Evolutionary conservation across 768 basidiomycete genomes (phyloP).

Genomic region (Hericium erinaceus): DNA sequence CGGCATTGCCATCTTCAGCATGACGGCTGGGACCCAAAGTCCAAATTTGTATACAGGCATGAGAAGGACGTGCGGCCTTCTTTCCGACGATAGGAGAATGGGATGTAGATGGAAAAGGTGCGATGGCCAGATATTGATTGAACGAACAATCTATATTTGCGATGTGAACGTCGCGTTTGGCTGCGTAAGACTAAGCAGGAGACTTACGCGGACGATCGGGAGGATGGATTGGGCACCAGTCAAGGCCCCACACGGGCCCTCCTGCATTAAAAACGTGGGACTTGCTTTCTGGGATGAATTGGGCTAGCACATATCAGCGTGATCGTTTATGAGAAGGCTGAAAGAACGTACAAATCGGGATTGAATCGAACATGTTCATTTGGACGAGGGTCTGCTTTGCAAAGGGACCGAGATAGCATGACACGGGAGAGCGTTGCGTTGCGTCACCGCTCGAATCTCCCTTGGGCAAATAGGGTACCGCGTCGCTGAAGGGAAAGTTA

Average conservation of each 20-base stretch:
- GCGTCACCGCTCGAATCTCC: constrained; percentile 32
- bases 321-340: neutral
- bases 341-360: constrained; percentile 44
- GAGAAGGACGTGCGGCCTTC: constrained; percentile 42
- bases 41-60: constrained; percentile 87
- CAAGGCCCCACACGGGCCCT: constrained; percentile 82
- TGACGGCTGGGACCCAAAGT: constrained; percentile 26
- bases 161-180: neutral
- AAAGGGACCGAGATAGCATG: constrained; percentile 62
- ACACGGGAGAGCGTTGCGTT: constrained; percentile 39
- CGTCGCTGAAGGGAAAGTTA: constrained; percentile 33
- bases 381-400: constrained; percentile 39
- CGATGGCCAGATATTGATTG: constrained; percentile 80
- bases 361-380: constrained; percentile 46
- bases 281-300: constrained; percentile 46
- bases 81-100: constrained; percentile 62
- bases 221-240: constrained; percentile 83
- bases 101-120: constrained; percentile 55
- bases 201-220: constrained; percentile 45
- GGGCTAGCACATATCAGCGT: constrained; percentile 32
- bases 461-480: constrained; percentile 51
- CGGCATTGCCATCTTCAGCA: constrained; percentile 3
- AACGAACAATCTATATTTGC: constrained; percentile 34
- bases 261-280: constrained; percentile 80
- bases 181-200: neutral